Evolutionary conservation across 768 basidiomycete species (phyloP).

Genomic region (Trametopsis cervina): DNA sequence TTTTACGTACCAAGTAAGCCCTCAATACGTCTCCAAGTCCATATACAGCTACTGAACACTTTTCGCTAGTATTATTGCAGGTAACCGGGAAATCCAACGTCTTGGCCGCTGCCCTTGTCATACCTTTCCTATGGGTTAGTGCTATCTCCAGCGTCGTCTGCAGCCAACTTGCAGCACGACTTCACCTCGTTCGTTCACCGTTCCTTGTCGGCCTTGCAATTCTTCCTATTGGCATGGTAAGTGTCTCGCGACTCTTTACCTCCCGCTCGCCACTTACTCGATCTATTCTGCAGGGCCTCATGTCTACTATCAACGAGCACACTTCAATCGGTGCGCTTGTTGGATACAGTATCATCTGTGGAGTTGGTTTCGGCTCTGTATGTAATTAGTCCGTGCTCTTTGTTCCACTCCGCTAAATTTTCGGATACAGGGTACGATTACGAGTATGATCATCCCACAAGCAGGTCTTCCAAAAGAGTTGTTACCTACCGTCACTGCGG

Average conservation of each 20-base stretch:
- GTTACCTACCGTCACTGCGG: constrained; percentile 13
- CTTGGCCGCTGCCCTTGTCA: constrained; percentile 13
- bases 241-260: background rate
- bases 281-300: constrained; percentile 10
- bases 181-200: constrained; percentile 7
- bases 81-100: constrained; percentile 9
- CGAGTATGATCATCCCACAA: constrained; percentile 11
- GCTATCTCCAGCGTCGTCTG: constrained; percentile 6
- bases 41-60: background rate
- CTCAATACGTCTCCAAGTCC: background rate
- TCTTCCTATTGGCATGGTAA: constrained; percentile 12
- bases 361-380: constrained; percentile 13
- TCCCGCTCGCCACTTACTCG: no score
- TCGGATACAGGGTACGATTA: constrained; percentile 6
- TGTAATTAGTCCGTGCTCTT: background rate
- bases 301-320: constrained; percentile 9
- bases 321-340: constrained; percentile 11
- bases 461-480: constrained; percentile 9
- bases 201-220: constrained; percentile 9
- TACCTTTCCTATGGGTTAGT: constrained; percentile 11
- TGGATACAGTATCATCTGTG: constrained; percentile 12
- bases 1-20: constrained; percentile 13
- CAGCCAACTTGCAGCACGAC: constrained; percentile 4
- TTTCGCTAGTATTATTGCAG: constrained; percentile 9
- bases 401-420: background rate